Evolutionary conservation across 805 yeast genomes (phyloP).

Genomic region (Barnettozyma populi): DNA sequence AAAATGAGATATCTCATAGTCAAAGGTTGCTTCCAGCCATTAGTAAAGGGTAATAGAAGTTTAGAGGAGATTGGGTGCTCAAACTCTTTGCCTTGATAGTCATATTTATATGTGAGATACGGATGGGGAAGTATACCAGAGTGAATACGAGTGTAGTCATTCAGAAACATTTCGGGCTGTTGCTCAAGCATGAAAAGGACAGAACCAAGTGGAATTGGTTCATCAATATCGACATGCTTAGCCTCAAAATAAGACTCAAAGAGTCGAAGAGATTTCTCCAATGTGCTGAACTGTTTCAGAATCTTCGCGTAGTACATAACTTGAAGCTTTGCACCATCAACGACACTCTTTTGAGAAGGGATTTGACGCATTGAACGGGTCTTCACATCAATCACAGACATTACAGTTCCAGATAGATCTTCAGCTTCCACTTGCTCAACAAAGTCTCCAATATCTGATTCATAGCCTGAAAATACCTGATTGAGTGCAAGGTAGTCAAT

Average conservation of each 20-base stretch:
- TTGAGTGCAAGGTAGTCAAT: conserved; percentile 39
- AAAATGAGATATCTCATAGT: conserved; percentile 54
- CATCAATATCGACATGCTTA: conserved; percentile 44
- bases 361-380: conserved; percentile 41
- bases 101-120: background rate
- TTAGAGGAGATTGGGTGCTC: conserved; percentile 9
- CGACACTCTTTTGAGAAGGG: conserved; percentile 47
- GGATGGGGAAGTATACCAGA: conserved; percentile 31
- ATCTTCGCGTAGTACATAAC: conserved; percentile 53
- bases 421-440: background rate
- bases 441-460: conserved; percentile 12
- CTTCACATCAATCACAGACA: conserved; percentile 52
- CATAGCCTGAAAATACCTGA: background rate
- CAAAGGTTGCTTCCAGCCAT: conserved; percentile 49
- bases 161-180: conserved; percentile 37
- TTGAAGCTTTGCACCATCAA: conserved; percentile 49
- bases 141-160: conserved; percentile 28
- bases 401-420: conserved; percentile 12
- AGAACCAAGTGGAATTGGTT: conserved; percentile 39
- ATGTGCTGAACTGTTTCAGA: conserved; percentile 31
- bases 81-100: background rate
- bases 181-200: conserved; percentile 31
- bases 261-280: conserved; percentile 23
- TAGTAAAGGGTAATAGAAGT: conserved; percentile 23
- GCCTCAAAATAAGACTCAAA: conserved; percentile 42